Evolutionary conservation across 148 eudicot genomes (phyloP).

Genomic region (Fagopyrum tataricum): DNA sequence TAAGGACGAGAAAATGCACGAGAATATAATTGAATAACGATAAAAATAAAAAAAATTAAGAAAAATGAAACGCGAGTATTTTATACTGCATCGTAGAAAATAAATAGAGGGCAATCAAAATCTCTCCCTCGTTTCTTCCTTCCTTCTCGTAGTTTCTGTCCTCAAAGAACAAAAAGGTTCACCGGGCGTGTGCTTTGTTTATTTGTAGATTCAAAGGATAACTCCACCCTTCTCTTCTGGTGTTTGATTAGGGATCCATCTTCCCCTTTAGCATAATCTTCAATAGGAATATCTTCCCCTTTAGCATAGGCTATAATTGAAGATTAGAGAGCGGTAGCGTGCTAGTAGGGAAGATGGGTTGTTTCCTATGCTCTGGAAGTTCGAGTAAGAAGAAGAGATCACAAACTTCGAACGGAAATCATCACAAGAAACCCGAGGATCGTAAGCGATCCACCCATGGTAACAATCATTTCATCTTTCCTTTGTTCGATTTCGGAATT

Average conservation of each 20-base stretch:
- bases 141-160: background rate
- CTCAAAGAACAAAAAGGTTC: background rate
- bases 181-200: background rate
- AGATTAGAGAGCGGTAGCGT: background rate
- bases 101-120: background rate
- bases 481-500: conserved; percentile 2
- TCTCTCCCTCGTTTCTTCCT: background rate
- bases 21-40: background rate
- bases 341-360: conserved; percentile 9
- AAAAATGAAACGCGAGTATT: background rate
- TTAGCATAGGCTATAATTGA: background rate
- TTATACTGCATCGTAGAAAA: background rate
- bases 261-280: background rate
- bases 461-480: background rate
- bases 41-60: background rate
- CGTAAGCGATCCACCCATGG: conserved; percentile 12
- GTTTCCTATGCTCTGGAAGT: conserved; percentile 11
- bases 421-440: background rate
- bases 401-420: background rate
- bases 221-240: background rate
- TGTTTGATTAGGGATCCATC: background rate
- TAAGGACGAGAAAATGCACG: background rate
- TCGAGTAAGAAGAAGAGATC: conserved; percentile 11
- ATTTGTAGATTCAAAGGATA: background rate
- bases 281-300: background rate